Conservation (phyloP, 2,329 filamentous ascomycete genomes). For the Aspergillus niger region DNA sequence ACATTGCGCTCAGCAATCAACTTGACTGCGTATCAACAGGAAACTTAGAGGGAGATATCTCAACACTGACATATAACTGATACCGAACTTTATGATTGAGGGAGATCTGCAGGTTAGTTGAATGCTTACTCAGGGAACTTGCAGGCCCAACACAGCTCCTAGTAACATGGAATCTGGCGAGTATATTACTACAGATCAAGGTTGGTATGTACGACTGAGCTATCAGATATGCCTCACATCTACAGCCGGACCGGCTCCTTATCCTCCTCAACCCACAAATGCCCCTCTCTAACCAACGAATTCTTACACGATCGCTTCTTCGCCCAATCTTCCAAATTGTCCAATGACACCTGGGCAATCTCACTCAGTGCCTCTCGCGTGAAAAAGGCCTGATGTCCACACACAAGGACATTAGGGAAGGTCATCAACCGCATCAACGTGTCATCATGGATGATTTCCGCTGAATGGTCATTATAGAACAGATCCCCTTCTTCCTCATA, state of each 20-base stretch:
- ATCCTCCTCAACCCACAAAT: slow-evolving; percentile 27
- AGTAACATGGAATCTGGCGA: no score
- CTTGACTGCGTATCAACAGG: no score
- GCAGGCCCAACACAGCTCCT: no score
- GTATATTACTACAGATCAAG: no score
- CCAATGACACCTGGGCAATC: slow-evolving; percentile 62
- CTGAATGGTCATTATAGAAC: slow-evolving; percentile 68
- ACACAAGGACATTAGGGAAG: slow-evolving; percentile 68
- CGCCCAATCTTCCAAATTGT: slow-evolving; percentile 52
- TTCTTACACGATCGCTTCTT: slow-evolving; percentile 29
- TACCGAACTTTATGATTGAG: no score
- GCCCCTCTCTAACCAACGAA: slow-evolving; percentile 33
- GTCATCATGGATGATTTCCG: slow-evolving; percentile 67
- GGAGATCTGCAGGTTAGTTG: no score
- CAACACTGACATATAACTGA: no score
- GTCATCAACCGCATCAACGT: slow-evolving; percentile 66
- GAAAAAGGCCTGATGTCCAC: slow-evolving; percentile 70
- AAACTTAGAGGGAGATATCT: no score
- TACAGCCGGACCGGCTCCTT: slow-evolving; percentile 36
- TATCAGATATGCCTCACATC: neutral
- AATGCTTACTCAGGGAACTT: no score
- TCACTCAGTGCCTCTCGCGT: slow-evolving; percentile 66
- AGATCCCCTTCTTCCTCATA: slow-evolving; percentile 64
- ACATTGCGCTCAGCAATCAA: no score
- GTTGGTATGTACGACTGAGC: no score